Conservation (phyloP, 2,329 filamentous ascomycete species). For the Microcyclospora pomicola region DNA sequence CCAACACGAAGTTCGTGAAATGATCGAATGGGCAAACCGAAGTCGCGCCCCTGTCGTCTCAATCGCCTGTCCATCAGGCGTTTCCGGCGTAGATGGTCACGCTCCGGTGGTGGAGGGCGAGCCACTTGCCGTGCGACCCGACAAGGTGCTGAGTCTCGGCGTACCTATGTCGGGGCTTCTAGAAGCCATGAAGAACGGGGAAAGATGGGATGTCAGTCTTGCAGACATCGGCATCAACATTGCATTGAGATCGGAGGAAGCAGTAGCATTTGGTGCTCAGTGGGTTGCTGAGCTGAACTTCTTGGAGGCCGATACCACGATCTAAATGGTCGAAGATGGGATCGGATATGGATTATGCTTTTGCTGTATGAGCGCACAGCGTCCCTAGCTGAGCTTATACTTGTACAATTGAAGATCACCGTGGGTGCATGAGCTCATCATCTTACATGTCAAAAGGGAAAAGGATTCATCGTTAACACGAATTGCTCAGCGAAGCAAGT, state of each 20-base stretch:
- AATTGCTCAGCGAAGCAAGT: no score
- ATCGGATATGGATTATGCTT: no score
- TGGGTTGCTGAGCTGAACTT: slow-evolving; percentile 54
- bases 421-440: no score
- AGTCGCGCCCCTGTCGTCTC: slow-evolving; percentile 70
- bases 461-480: no score
- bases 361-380: no score
- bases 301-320: slow-evolving; percentile 5
- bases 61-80: slow-evolving; percentile 81
- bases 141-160: slow-evolving; percentile 72
- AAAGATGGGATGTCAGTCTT: slow-evolving; percentile 64
- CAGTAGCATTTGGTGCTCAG: slow-evolving; percentile 73
- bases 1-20: slow-evolving; percentile 70
- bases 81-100: slow-evolving; percentile 64
- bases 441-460: no score
- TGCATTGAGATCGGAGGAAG: slow-evolving; percentile 71
- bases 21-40: slow-evolving; percentile 89
- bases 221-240: slow-evolving; percentile 78
- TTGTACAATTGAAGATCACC: no score
- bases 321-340: no score
- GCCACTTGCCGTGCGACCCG: slow-evolving; percentile 64
- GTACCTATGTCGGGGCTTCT: slow-evolving; percentile 76
- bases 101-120: slow-evolving; percentile 55
- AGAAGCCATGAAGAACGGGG: slow-evolving; percentile 54
- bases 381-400: no score